Percentiles rank a stretch among this genome's conserved stretches.
Conservation (phyloP, 192 early-diverging fungal species). For the Phycomyces blakesleeanus region DNA sequence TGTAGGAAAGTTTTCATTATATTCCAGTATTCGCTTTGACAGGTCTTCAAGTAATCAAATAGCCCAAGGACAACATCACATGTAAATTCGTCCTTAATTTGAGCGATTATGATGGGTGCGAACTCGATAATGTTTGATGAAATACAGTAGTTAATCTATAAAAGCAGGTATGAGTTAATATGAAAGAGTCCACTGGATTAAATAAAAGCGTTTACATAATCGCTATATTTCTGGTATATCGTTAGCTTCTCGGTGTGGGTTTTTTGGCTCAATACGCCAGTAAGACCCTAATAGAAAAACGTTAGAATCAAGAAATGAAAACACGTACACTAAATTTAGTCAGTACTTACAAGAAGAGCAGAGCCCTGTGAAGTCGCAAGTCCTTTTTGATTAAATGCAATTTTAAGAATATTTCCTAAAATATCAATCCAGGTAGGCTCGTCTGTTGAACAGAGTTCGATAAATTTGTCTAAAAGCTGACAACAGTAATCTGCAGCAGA, state of each 20-base stretch:
- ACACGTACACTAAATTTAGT: not conserved
- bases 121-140: constrained; percentile 20
- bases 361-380: not conserved
- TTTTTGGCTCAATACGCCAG: not conserved
- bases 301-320: not conserved
- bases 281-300: constrained; percentile 3
- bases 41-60: constrained; percentile 16
- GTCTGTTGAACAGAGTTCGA: not conserved
- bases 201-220: not conserved
- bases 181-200: not conserved
- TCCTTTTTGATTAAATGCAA: constrained; percentile 8
- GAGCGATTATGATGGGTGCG: not conserved
- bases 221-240: constrained; percentile 7
- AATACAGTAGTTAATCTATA: constrained; percentile 26
- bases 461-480: constrained; percentile 5
- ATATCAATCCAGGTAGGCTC: constrained; percentile 1
- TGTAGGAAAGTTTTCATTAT: not conserved
- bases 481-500: constrained; percentile 1
- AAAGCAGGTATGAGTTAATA: too few species aligned
- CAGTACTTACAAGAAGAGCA: constrained; percentile 13
- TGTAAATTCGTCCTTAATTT: not conserved
- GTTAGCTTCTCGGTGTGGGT: not conserved
- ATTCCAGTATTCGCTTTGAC: not conserved
- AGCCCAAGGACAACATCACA: constrained; percentile 15
- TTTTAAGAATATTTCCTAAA: constrained; percentile 2